Evolutionary conservation across 306 rosid genomes (phyloP), one percentile per base, ranked within the genome.

Genomic region (Rosa multiflora): DNA sequence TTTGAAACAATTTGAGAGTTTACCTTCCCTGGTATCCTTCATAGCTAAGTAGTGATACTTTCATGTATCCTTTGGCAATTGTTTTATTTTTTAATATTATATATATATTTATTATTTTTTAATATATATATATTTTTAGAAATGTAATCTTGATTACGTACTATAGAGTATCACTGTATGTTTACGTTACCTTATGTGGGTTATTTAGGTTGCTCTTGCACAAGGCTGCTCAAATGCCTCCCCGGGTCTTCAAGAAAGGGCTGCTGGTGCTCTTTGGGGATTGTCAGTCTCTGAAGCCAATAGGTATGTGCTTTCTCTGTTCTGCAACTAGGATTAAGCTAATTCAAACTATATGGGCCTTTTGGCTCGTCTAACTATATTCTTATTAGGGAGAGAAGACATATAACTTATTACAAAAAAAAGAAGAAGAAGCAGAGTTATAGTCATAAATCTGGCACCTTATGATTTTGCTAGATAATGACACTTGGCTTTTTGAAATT

Each of bases 251-350:
- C 99, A 96, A 83, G 99, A 96, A 88, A 90, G 99, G 86, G 99
- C 99, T 74, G 99, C 99, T 55, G 99, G 99, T 86, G 99, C 99
- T 81, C 97, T 96, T 59, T 96, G 99, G 99, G 99, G 99, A 87
- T 82, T 96, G 86, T 96, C 99, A 35, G 98, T 96, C 81, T 96
- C 99, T 26, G 99, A 96, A 90, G 92, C 96, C 81, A 96, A 96
- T 78, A 96, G 99, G 99, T 96, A 86, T 76, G 76, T 76, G 49
- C 15, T 62, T 35, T 40, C 4, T 76, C 29, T 44, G 39, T 3
- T 44, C 47, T 21, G 53, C 62, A 72, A 63, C 37, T n/a, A 76
- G 26, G 42, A 15, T 13, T 75, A 9, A 11, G 26, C 71, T 29
- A 46, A 40, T 62, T 58, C 42, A 58, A 58, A 43, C 52, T 13